Conservation (phyloP, 2,329 filamentous ascomycete species). For the Coniochaeta prunicola region DNA sequence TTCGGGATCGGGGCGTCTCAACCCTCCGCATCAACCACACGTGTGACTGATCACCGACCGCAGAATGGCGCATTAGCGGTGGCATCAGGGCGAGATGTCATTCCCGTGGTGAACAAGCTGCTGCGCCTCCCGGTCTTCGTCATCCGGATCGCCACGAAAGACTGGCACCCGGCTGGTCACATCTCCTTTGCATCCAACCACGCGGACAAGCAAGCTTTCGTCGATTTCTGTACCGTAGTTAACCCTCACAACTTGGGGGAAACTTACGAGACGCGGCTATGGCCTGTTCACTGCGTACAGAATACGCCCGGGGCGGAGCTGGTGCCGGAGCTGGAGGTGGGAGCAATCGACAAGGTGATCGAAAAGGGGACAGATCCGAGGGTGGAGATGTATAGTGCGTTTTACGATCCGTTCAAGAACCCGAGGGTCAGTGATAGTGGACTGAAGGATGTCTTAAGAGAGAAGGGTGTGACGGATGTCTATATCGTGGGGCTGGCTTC, state of each 20-base stretch:
- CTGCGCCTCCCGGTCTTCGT: constrained; percentile 63
- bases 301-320: constrained; percentile 64
- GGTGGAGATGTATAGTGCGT: constrained; percentile 93
- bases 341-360: constrained; percentile 56
- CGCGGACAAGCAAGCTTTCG: constrained; percentile 57
- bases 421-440: constrained; percentile 55
- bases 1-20: not conserved
- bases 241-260: constrained; percentile 60
- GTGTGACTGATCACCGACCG: constrained; percentile 6
- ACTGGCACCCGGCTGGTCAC: constrained; percentile 80
- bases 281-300: constrained; percentile 87
- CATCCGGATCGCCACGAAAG: constrained; percentile 77
- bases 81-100: constrained; percentile 61
- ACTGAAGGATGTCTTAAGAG: constrained; percentile 50
- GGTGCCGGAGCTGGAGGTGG: constrained; percentile 60
- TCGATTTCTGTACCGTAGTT: constrained; percentile 53
- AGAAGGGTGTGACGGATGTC: constrained; percentile 62
- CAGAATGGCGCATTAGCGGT: constrained; percentile 84
- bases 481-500: constrained; percentile 80
- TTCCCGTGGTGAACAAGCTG: constrained; percentile 65
- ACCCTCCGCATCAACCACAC: not conserved
- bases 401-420: constrained; percentile 69
- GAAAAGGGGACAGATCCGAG: constrained; percentile 69
- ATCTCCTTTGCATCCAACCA: constrained; percentile 88
- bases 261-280: constrained; percentile 62